Conservation (phyloP, 2,329 filamentous ascomycete species). For the Didymella segeticola region DNA sequence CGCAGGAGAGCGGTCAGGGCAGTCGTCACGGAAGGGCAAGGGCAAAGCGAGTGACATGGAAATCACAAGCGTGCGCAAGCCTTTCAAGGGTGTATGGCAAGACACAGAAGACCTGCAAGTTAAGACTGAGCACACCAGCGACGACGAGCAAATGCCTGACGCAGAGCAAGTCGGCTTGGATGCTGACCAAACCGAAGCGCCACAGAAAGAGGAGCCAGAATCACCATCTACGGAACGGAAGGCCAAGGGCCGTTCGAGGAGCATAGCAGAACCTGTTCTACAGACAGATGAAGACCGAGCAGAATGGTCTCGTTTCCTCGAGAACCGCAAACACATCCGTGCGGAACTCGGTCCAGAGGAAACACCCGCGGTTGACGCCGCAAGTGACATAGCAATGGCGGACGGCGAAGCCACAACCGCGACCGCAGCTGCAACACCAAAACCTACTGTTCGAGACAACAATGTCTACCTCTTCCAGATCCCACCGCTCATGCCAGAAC, state of each 20-base stretch:
- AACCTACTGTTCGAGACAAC: conserved; percentile 53
- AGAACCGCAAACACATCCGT: conserved; percentile 55
- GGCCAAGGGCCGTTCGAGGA: conserved; percentile 27
- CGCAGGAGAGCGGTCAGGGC: conserved; percentile 24
- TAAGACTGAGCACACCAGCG: conserved; percentile 62
- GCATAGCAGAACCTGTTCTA: conserved; percentile 49
- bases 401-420: conserved; percentile 25
- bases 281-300: conserved; percentile 61
- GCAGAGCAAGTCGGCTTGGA: conserved; percentile 35
- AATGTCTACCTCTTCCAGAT: conserved; percentile 70
- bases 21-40: conserved; percentile 43
- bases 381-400: conserved; percentile 52
- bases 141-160: conserved; percentile 49
- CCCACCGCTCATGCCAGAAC: conserved; percentile 66
- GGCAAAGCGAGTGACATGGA: conserved; percentile 54
- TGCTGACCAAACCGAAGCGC: conserved; percentile 9
- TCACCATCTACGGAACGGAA: conserved; percentile 47
- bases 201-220: conserved; percentile 36
- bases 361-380: conserved; percentile 40
- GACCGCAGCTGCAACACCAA: conserved; percentile 25
- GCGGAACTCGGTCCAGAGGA: conserved; percentile 55
- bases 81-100: conserved; percentile 55
- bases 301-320: conserved; percentile 58
- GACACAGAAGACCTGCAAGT: conserved; percentile 53
- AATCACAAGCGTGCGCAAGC: conserved; percentile 50